Percentiles rank a stretch among this genome's conserved stretches.
Conservation (phyloP, 345 rosid genomes). For the Kandelia obovata region DNA sequence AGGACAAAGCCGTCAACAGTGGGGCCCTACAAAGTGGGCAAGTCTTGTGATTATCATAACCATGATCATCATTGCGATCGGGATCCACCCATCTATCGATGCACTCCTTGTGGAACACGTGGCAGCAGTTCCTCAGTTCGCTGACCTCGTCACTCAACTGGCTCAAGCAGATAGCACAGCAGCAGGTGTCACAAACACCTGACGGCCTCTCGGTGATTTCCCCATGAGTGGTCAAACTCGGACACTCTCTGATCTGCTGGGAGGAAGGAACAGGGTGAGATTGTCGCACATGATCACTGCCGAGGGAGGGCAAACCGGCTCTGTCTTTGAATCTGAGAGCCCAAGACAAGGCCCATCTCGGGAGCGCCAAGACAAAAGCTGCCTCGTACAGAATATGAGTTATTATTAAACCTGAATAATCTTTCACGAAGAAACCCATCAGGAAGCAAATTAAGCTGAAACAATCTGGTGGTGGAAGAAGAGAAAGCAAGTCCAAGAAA, state of each 20-base stretch:
- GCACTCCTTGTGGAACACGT: slow-evolving; percentile 86
- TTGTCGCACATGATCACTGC: slow-evolving; percentile 13
- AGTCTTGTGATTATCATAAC: slow-evolving; percentile 46
- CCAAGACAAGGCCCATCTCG: slow-evolving; percentile 72
- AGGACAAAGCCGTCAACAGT: slow-evolving; percentile 42
- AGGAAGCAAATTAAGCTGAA: neutral
- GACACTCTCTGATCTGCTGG: slow-evolving; percentile 48
- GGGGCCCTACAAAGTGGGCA: slow-evolving; percentile 95
- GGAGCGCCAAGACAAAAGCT: slow-evolving; percentile 58
- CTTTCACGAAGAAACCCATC: slow-evolving; percentile 71
- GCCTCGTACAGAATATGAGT: slow-evolving; percentile 67
- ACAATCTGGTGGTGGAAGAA: neutral
- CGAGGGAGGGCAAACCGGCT: slow-evolving; percentile 4
- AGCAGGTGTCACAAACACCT: slow-evolving; percentile 46
- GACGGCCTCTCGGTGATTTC: slow-evolving; percentile 45
- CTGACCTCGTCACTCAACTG: slow-evolving; percentile 61
- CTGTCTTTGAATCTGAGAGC: slow-evolving; percentile 44
- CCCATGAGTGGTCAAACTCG: slow-evolving; percentile 50
- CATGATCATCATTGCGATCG: slow-evolving; percentile 21
- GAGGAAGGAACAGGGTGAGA: slow-evolving; percentile 30
- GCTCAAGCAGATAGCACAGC: slow-evolving; percentile 62
- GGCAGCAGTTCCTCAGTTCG: slow-evolving; percentile 80
- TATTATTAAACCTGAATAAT: slow-evolving; percentile 43
- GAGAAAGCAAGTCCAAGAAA: neutral
- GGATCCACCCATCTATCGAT: slow-evolving; percentile 84